These are phyloP conservation scores for Ophiostoma piceae DNA, from an alignment of 2,329 filamentous ascomycete species.

Conservation along the genomic window DNA sequence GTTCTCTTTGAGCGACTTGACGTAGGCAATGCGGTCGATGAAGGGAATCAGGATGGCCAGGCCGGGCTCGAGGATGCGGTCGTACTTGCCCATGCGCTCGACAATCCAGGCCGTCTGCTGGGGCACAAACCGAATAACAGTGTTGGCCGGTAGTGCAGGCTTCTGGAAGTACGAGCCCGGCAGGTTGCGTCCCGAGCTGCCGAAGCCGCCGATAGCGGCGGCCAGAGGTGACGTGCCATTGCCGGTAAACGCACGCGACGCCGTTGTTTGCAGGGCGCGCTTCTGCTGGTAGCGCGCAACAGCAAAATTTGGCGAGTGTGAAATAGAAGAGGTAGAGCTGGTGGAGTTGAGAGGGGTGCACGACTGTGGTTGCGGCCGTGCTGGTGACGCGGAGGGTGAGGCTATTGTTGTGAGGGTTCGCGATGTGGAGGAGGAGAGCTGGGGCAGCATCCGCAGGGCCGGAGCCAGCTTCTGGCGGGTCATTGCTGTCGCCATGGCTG, in stretches of 20 bases:
- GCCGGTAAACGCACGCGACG: slow-evolving; percentile 25
- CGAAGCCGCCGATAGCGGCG: slow-evolving; percentile 32
- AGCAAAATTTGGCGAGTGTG: slow-evolving; percentile 16
- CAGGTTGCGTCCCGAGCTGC: slow-evolving; percentile 27
- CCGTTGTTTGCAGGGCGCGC: slow-evolving; percentile 27
- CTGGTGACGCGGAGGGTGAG: neutral
- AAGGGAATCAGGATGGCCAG: slow-evolving; percentile 84
- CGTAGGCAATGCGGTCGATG: slow-evolving; percentile 93
- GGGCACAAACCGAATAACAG: slow-evolving; percentile 92
- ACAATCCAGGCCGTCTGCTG: slow-evolving; percentile 99
- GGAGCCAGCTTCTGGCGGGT: slow-evolving; percentile 30
- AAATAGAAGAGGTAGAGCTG: neutral
- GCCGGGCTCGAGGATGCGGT: slow-evolving; percentile 85
- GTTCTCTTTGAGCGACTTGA: slow-evolving; percentile 93
- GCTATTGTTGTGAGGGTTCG: slow-evolving; percentile 19
- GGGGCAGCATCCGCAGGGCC: slow-evolving; percentile 21
- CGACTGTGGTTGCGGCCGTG: slow-evolving; percentile 5
- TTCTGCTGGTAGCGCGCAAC: slow-evolving; percentile 28
- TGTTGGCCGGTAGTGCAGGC: slow-evolving; percentile 78
- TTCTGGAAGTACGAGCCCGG: slow-evolving; percentile 77
- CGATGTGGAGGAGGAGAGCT: neutral
- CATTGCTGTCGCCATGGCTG: slow-evolving; percentile 30
- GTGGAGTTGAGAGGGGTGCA: neutral
- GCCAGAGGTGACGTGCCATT: slow-evolving; percentile 28
- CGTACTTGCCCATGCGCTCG: slow-evolving; percentile 98